These are phyloP conservation scores for Russula brevipes DNA, from an alignment of 768 basidiomycete species.

Conservation along the genomic window DNA sequence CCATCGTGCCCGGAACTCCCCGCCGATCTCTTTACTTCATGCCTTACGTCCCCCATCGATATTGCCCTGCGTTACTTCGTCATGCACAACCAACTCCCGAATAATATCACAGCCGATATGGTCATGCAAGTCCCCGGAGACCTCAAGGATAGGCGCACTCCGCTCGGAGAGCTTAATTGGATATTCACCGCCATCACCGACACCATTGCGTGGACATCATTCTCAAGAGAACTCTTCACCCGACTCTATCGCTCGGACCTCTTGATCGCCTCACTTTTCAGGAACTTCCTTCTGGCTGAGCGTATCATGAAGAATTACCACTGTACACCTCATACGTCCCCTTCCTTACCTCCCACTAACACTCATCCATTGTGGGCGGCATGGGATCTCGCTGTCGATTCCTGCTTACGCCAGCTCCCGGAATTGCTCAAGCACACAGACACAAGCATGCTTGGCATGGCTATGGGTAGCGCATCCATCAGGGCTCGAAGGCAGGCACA, in stretches of 20 bases:
- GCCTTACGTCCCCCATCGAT: slow-evolving; percentile 96
- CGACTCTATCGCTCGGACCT: slow-evolving; percentile 92
- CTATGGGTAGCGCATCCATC: slow-evolving; percentile 25
- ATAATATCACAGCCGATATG: slow-evolving; percentile 80
- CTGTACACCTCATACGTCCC: slow-evolving; percentile 92
- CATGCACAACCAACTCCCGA: slow-evolving; percentile 82
- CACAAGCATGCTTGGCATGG: slow-evolving; percentile 25
- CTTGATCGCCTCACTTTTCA: slow-evolving; percentile 91
- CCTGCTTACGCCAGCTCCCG: slow-evolving; percentile 89
- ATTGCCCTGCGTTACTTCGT: slow-evolving; percentile 93
- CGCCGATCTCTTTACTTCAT: slow-evolving; percentile 95
- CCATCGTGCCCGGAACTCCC: slow-evolving; percentile 96
- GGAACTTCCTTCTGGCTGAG: slow-evolving; percentile 95
- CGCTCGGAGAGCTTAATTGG: slow-evolving; percentile 98
- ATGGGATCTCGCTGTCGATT: slow-evolving; percentile 97
- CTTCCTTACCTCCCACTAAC: slow-evolving; percentile 90
- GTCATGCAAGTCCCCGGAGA: slow-evolving; percentile 94
- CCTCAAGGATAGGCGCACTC: slow-evolving; percentile 92
- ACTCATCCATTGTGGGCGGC: slow-evolving; percentile 95
- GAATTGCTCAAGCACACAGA: slow-evolving; percentile 50
- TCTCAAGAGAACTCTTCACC: slow-evolving; percentile 89
- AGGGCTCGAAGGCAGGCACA: slow-evolving; percentile 30
- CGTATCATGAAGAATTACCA: slow-evolving; percentile 97
- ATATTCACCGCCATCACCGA: slow-evolving; percentile 99
- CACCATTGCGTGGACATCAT: slow-evolving; percentile 98